Evolutionary conservation across 148 eudicot genomes (phyloP).

Genomic region (Polygonum maritimum): DNA sequence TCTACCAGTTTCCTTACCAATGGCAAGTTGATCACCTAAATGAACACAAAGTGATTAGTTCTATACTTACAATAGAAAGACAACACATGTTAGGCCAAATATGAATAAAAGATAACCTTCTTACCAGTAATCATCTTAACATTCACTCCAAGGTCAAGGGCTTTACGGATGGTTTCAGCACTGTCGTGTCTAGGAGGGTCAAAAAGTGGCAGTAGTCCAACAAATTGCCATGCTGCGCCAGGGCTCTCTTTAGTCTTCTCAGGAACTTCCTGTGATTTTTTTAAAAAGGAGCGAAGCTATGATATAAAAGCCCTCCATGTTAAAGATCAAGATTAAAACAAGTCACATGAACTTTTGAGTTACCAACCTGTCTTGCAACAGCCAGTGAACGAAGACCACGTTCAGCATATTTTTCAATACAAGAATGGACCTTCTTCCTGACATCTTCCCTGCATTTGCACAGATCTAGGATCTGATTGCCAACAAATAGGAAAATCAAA

Average conservation of each 20-base stretch:
- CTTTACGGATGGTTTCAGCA: slow-evolving; percentile 86
- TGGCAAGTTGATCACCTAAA: slow-evolving; percentile 69
- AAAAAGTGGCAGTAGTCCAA: slow-evolving; percentile 74
- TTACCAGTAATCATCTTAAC: slow-evolving; percentile 95
- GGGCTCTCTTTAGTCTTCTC: slow-evolving; percentile 69
- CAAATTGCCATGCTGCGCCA: slow-evolving; percentile 90
- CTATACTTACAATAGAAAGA: background rate
- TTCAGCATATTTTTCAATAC: slow-evolving; percentile 87
- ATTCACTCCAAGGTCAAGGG: slow-evolving; percentile 87
- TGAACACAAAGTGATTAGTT: background rate
- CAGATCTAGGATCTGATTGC: slow-evolving; percentile 63
- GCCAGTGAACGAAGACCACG: slow-evolving; percentile 89
- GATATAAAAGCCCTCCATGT: background rate
- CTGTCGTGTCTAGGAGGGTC: slow-evolving; percentile 98
- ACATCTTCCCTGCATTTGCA: slow-evolving; percentile 82
- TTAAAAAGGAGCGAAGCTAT: background rate
- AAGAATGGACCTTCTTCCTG: slow-evolving; percentile 62
- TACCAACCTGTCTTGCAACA: slow-evolving; percentile 73
- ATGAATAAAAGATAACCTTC: background rate
- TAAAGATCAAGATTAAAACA: background rate
- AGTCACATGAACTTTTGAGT: background rate
- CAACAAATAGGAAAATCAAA: background rate
- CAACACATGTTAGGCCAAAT: background rate
- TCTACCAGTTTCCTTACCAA: slow-evolving; percentile 91
- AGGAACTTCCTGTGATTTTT: slow-evolving; percentile 55